These are phyloP conservation scores for Fusarium tupiense DNA, from an alignment of 2,329 filamentous ascomycete species.

Conservation along the genomic window DNA sequence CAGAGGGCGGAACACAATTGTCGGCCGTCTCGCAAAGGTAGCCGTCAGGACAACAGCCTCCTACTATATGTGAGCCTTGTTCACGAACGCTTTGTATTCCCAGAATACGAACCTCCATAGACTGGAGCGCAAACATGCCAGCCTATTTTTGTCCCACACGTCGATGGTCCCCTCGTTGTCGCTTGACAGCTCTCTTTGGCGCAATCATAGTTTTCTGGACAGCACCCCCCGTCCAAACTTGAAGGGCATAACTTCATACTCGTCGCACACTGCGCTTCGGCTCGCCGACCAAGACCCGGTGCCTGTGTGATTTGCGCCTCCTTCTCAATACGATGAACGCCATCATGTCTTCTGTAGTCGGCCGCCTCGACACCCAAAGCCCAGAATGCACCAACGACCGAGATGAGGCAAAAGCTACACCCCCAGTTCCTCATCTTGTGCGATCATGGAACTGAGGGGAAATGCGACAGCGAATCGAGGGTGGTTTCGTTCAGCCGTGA, in stretches of 20 bases:
- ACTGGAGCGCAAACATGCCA: slow-evolving; percentile 54
- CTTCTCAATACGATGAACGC: slow-evolving; percentile 47
- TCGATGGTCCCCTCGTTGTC: slow-evolving; percentile 55
- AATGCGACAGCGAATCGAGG: slow-evolving; percentile 9
- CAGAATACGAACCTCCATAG: slow-evolving; percentile 47
- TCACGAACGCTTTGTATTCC: background rate
- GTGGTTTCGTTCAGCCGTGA: slow-evolving; percentile 8
- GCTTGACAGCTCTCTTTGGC: slow-evolving; percentile 58
- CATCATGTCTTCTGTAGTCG: slow-evolving; percentile 45
- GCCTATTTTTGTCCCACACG: slow-evolving; percentile 49
- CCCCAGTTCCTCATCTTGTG: slow-evolving; percentile 36
- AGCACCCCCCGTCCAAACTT: slow-evolving; percentile 58
- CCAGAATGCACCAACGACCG: slow-evolving; percentile 34
- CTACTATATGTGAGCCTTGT: slow-evolving; percentile 44
- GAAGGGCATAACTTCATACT: slow-evolving; percentile 49
- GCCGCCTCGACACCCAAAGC: slow-evolving; percentile 32
- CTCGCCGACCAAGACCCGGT: slow-evolving; percentile 28
- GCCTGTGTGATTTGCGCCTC: slow-evolving; percentile 37
- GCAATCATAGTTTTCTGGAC: slow-evolving; percentile 60
- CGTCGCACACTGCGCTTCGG: slow-evolving; percentile 40
- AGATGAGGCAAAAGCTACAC: slow-evolving; percentile 34
- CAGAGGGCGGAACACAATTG: slow-evolving; percentile 57
- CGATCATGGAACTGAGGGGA: slow-evolving; percentile 30
- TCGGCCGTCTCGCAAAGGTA: slow-evolving; percentile 52
- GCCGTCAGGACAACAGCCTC: slow-evolving; percentile 58